Evolutionary conservation across 208 protist genomes (phyloP).

Genomic region (Leishmania lainsoni): DNA sequence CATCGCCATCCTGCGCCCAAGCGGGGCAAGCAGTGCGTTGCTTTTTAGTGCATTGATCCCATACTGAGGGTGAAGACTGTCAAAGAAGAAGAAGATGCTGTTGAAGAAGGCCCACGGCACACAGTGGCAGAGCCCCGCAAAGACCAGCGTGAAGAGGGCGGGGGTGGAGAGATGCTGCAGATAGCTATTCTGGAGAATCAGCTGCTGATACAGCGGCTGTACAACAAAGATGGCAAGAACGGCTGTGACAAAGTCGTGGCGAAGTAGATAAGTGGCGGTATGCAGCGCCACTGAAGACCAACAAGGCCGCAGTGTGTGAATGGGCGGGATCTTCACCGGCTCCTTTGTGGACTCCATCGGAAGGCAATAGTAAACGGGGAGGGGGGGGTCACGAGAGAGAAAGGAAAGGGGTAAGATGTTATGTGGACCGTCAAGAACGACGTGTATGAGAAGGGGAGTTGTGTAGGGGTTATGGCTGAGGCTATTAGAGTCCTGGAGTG

Average conservation of each 20-base stretch:
- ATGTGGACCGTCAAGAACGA: neutral
- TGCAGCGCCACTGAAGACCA: conserved; percentile 17
- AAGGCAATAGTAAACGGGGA: too few species aligned
- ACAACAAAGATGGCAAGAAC: conserved; percentile 33
- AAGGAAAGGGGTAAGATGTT: neutral
- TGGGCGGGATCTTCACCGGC: conserved; percentile 26
- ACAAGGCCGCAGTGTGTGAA: conserved; percentile 30
- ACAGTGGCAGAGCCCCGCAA: conserved; percentile 39
- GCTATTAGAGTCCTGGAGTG: neutral
- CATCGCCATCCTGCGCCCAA: conserved; percentile 34
- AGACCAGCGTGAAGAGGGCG: conserved; percentile 35
- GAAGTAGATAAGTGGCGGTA: conserved; percentile 31
- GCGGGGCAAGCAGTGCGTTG: conserved; percentile 19
- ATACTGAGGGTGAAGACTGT: conserved; percentile 34
- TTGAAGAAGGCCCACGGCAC: conserved; percentile 47
- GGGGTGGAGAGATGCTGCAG: conserved; percentile 17
- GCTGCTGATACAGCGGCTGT: conserved; percentile 35
- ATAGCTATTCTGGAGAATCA: conserved; percentile 22
- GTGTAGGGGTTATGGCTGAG: neutral
- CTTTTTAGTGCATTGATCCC: conserved; percentile 26
- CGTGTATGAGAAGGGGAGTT: neutral
- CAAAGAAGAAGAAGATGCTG: conserved; percentile 43
- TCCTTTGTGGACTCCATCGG: conserved; percentile 7
- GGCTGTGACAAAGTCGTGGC: conserved; percentile 29
- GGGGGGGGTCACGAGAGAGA: neutral